Evolutionary conservation across 2,329 filamentous ascomycete genomes (phyloP).

Genomic region (Eutypa lata): DNA sequence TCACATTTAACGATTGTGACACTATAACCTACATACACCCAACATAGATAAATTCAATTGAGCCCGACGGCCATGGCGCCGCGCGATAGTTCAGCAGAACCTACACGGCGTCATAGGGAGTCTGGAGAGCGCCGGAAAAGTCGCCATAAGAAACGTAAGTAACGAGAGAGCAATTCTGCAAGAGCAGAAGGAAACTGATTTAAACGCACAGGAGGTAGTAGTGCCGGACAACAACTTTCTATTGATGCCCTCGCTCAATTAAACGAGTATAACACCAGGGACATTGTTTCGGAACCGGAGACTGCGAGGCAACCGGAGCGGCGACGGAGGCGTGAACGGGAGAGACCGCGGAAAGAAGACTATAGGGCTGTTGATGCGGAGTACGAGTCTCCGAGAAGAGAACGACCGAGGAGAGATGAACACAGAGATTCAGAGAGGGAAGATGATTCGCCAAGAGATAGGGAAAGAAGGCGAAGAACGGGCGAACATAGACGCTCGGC

Average conservation of each 20-base stretch:
- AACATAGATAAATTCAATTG: not conserved
- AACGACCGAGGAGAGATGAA: conserved; percentile 11
- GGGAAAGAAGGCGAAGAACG: conserved; percentile 10
- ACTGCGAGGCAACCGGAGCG: conserved; percentile 44
- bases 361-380: conserved; percentile 23
- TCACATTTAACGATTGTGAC: not conserved
- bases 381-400: conserved; percentile 27
- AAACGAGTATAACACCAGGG: conserved; percentile 54
- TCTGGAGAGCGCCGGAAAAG: conserved; percentile 28
- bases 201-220: conserved; percentile 21
- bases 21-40: too few relatives aligned
- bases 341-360: conserved; percentile 25
- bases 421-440: conserved; percentile 15
- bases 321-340: conserved; percentile 34
- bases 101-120: conserved; percentile 22
- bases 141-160: conserved; percentile 33
- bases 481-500: conserved; percentile 9
- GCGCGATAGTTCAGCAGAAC: conserved; percentile 21
- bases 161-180: conserved; percentile 29
- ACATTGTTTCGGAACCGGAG: conserved; percentile 24
- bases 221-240: conserved; percentile 33
- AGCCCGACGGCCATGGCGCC: conserved; percentile 26
- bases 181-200: conserved; percentile 25
- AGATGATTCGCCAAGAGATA: conserved; percentile 11
- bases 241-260: conserved; percentile 63